These are phyloP conservation scores for Dactylellina cionopaga DNA, from an alignment of 2,329 filamentous ascomycete species.

Conservation along the genomic window DNA sequence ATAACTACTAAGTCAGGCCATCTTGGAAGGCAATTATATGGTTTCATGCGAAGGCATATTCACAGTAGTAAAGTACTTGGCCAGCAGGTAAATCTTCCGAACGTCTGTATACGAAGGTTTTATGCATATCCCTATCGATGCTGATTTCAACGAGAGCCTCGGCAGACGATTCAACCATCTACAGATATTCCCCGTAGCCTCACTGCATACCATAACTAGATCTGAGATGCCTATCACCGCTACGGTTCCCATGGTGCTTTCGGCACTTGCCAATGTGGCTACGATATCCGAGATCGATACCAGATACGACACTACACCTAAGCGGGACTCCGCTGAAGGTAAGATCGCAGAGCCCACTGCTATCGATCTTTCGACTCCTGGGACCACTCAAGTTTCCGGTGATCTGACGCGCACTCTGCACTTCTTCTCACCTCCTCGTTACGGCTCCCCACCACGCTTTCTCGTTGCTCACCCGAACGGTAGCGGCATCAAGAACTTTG, in stretches of 20 bases:
- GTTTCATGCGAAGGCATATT: no score
- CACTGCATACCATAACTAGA: no score
- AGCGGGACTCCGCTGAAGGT: background rate
- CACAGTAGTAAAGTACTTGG: no score
- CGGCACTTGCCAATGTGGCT: background rate
- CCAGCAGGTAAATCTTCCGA: no score
- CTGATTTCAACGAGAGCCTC: no score
- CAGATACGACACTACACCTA: background rate
- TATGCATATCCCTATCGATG: no score
- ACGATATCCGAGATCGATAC: background rate
- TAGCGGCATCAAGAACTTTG: slow-evolving; percentile 44
- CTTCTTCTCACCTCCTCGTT: slow-evolving; percentile 27
- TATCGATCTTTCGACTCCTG: background rate
- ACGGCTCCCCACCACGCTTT: slow-evolving; percentile 38
- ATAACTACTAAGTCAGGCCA: no score
- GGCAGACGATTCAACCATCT: no score
- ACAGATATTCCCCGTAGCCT: no score
- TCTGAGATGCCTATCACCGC: background rate
- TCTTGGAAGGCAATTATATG: no score
- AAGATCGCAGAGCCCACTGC: no score
- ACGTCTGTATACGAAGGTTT: no score
- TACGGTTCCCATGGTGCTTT: background rate
- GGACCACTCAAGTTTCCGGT: slow-evolving; percentile 3
- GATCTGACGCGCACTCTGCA: slow-evolving; percentile 19
- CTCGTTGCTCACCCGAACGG: slow-evolving; percentile 31